Base-by-base conservation (phyloP, 768 basidiomycete genomes). In the Mycena galopus region DNA sequence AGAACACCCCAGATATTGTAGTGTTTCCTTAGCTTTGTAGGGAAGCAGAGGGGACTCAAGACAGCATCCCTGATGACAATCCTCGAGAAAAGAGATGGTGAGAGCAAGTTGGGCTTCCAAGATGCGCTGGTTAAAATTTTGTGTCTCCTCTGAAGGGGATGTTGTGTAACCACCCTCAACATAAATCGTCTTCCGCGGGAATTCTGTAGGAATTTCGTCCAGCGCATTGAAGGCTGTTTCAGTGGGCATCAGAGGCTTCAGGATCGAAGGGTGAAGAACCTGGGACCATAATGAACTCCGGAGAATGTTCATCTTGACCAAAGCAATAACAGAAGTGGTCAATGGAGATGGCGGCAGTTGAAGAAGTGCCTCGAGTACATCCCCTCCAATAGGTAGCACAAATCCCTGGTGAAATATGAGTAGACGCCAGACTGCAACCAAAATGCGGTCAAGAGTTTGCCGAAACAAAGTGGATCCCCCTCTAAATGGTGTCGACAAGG, bases 281-380 rank as follows among this genome's bases (percentile, higher is more conserved):
- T 55, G 53, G 53, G 53, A 55, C 27, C 27, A 55, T 55, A 55
- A 55, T 10, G 27, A 55, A 55, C 53, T 27, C 53, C 14, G 53
- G 53, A 55, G 53, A 55, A 55, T 55, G 27, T 55, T 55, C 53
- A 55, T 55, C 27, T 55, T 55, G 53, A 55, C 53, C 53, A 55
- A 27, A 55, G 53, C 53, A 55, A 55, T 55, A 55, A 55, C 53
- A 55, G 53, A 55, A 55, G 53, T 55, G 25, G 53, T 55, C 27
- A 55, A 55, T 27, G 53, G 53, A 55, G 27, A 55, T 55, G 53
- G 53, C 53, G 53, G 53, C 27, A 55, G 53, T 55, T 55, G 27
- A 55, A 55, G 53, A 55, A 55, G 53, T 55, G 53, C 27, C 25
- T 55, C 53, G 53, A 55, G 53, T 44, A 44, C 42, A 44, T 44